A percentile compares a stretch with the other conserved stretches of the same genome.
phyloP scores from a whole-genome alignment of 169 alveolate genomes.

The Eimeria mitis region DNA sequence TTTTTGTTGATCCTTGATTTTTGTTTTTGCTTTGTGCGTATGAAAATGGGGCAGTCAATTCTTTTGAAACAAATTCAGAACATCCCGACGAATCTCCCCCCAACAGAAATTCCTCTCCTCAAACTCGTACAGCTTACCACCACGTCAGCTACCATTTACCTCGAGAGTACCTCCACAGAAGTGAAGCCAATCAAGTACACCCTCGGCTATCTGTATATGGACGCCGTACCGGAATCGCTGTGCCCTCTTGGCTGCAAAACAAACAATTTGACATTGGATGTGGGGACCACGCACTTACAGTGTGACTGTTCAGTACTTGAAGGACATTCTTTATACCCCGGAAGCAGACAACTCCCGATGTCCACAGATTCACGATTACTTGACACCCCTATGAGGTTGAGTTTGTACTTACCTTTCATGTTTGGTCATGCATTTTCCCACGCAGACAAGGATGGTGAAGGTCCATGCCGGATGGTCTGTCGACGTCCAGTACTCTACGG shows the following conservation, averaged over 20 bases:
- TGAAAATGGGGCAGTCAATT: constrained; percentile 22
- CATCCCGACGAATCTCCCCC: constrained; percentile 10
- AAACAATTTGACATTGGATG: constrained; percentile 44
- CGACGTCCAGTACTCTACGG: not conserved
- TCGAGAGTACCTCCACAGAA: not conserved
- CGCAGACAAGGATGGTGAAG: not conserved
- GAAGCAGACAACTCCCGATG: not conserved
- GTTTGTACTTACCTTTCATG: not conserved
- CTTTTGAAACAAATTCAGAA: constrained; percentile 47
- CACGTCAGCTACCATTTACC: constrained; percentile 23
- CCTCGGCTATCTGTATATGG: constrained; percentile 53
- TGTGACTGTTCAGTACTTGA: not conserved
- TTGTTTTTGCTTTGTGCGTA: not conserved
- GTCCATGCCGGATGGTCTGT: not conserved
- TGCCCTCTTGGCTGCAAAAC: constrained; percentile 61
- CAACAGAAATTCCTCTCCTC: constrained; percentile 13
- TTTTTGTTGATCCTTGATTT: not conserved
- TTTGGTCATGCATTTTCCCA: not conserved
- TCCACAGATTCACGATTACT: not conserved
- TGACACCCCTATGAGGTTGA: not conserved
- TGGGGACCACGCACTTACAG: not conserved
- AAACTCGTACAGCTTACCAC: not conserved
- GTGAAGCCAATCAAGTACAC: not conserved
- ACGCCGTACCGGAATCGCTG: not conserved
- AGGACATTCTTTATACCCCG: not conserved